Percentiles rank a stretch among this genome's conserved stretches.
phyloP scores from a whole-genome alignment of 495 filamentous ascomycete genomes.

The Astrocystis sublimbata region DNA sequence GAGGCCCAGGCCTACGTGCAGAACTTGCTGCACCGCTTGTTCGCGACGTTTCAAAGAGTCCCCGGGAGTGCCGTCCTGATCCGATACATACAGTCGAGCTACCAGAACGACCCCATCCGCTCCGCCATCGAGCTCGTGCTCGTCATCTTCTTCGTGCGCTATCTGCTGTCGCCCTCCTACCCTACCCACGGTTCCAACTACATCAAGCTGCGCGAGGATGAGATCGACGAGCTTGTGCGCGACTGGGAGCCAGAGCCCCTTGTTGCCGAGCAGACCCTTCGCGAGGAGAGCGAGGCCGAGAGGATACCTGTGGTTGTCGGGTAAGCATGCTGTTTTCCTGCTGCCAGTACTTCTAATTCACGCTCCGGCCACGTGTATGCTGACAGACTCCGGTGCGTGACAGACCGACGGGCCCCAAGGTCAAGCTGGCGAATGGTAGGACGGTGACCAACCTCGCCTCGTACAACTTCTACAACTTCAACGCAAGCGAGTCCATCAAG shows the following conservation, averaged over 20 bases:
- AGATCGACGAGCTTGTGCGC: constrained; percentile 95
- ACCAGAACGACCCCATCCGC: constrained; percentile 94
- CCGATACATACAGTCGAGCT: constrained; percentile 92
- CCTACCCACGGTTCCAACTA: constrained; percentile 83
- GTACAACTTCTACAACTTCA: constrained; percentile 96
- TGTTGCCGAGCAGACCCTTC: constrained; percentile 65
- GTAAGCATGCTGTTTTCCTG: constrained; percentile 50
- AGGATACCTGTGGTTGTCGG: constrained; percentile 84
- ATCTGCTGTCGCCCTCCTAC: constrained; percentile 88
- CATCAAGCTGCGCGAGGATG: constrained; percentile 86
- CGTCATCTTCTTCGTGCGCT: constrained; percentile 92
- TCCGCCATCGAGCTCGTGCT: constrained; percentile 92
- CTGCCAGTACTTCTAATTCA: too few species aligned
- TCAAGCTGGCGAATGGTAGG: constrained; percentile 83
- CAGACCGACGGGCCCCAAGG: constrained; percentile 86
- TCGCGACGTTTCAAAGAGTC: constrained; percentile 77
- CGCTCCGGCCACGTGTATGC: background rate
- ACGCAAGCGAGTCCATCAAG: constrained; percentile 85
- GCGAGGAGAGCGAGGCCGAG: constrained; percentile 82
- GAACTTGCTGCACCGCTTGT: constrained; percentile 64
- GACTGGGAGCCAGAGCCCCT: constrained; percentile 97
- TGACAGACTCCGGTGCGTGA: constrained; percentile 5
- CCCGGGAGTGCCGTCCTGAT: constrained; percentile 93
- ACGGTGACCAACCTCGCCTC: constrained; percentile 90
- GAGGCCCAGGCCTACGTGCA: constrained; percentile 73